phyloP scores from a whole-genome alignment of 345 rosid genomes.

The Heritiera fomes region DNA sequence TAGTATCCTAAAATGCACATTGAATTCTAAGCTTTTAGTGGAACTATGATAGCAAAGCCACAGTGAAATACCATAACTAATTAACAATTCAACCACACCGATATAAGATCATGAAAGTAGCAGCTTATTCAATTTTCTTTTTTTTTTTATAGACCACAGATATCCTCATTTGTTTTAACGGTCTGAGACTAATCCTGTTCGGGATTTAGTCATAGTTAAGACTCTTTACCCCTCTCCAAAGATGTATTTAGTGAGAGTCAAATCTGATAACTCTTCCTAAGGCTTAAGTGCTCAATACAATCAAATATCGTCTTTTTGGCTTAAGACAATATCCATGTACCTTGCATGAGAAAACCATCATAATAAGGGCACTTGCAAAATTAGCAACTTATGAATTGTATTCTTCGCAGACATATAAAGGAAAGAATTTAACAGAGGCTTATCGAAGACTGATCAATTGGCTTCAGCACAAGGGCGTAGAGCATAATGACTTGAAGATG shows the following conservation, averaged over 20 bases:
- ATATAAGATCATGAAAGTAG: constrained; percentile 10
- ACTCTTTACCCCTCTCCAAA: too few relatives aligned
- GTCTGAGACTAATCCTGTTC: too few relatives aligned
- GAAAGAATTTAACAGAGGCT: constrained; percentile 18
- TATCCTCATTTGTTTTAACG: too few relatives aligned
- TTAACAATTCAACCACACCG: constrained; percentile 9
- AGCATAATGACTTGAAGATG: constrained; percentile 45
- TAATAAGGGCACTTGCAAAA: neutral
- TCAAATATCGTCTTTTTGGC: constrained; percentile 5
- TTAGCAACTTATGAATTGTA: neutral
- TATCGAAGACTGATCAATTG: constrained; percentile 28
- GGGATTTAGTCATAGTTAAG: too few relatives aligned
- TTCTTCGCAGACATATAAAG: neutral
- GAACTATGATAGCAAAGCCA: neutral
- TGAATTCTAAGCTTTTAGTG: neutral
- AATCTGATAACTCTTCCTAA: too few relatives aligned
- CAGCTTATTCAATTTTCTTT: too few relatives aligned
- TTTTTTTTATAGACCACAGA: too few relatives aligned
- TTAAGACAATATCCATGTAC: constrained; percentile 26
- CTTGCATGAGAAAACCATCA: neutral
- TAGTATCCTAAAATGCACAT: neutral
- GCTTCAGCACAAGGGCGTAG: constrained; percentile 36
- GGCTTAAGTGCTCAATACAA: constrained; percentile 6
- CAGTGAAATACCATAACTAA: neutral
- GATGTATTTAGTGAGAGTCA: too few relatives aligned